Evolutionary conservation across 2,329 filamentous ascomycete species (phyloP).

Genomic region (Emydomyces testavorans): DNA sequence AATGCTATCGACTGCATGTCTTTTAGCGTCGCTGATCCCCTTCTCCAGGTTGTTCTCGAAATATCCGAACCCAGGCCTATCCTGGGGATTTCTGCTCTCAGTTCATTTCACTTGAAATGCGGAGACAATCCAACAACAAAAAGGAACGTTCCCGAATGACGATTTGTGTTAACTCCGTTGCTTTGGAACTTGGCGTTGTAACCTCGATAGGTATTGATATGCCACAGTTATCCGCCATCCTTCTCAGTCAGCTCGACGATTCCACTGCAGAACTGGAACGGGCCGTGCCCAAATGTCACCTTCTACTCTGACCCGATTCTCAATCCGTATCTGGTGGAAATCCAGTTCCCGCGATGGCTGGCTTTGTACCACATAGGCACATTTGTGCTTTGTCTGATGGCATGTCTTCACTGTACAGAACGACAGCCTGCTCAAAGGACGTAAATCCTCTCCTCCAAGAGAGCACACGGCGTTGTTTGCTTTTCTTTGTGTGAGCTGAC

Average conservation of each 20-base stretch:
- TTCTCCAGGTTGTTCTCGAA: constrained; percentile 13
- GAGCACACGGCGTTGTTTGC: too few relatives aligned
- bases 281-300: constrained; percentile 9
- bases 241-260: not conserved
- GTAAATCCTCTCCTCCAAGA: too few relatives aligned
- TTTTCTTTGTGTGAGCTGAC: too few relatives aligned
- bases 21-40: constrained; percentile 1
- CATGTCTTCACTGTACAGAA: too few relatives aligned
- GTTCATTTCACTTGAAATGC: constrained; percentile 1
- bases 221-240: constrained; percentile 1
- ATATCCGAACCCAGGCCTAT: constrained; percentile 5
- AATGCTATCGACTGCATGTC: not conserved
- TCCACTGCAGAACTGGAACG: not conserved
- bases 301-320: constrained; percentile 1
- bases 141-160: constrained; percentile 1
- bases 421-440: too few relatives aligned
- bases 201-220: constrained; percentile 6
- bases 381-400: not conserved
- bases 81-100: not conserved
- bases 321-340: constrained; percentile 1
- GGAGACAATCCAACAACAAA: constrained; percentile 6
- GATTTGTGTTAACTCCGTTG: not conserved
- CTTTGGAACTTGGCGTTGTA: constrained; percentile 12
- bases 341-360: not conserved
- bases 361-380: not conserved